Percentiles rank a stretch among this genome's conserved stretches.
Conservation (phyloP, 2,329 filamentous ascomycete genomes). For the Reticulascus tulasneorum region DNA sequence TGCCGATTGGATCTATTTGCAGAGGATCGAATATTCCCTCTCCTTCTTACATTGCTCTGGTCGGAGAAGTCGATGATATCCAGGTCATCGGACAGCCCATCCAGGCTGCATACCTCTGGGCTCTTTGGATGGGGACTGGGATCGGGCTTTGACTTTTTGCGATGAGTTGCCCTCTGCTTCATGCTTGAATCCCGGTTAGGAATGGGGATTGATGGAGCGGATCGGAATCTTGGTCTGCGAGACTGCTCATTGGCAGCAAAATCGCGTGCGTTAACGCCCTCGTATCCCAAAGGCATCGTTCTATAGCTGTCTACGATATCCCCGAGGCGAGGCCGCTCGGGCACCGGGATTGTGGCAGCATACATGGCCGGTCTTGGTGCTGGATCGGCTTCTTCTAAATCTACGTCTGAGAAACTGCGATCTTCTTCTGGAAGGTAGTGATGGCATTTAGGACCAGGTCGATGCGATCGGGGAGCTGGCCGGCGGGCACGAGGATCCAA, state of each 20-base stretch:
- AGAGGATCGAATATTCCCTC: slow-evolving; percentile 12
- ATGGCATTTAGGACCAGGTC: too few species aligned
- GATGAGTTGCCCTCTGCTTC: slow-evolving; percentile 1
- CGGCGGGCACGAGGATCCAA: too few species aligned
- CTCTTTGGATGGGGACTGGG: slow-evolving; percentile 4
- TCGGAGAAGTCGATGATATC: slow-evolving; percentile 11
- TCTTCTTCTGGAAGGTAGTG: not conserved
- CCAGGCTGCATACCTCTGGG: slow-evolving; percentile 8
- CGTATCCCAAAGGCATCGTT: slow-evolving; percentile 12
- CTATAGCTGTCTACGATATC: slow-evolving; percentile 21
- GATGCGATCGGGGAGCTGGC: too few species aligned
- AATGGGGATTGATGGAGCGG: not conserved
- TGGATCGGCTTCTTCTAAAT: slow-evolving; percentile 1
- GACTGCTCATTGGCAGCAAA: too few species aligned
- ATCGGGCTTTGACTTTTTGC: not conserved
- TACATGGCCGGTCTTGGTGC: slow-evolving; percentile 11
- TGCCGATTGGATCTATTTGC: slow-evolving; percentile 4
- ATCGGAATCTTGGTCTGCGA: too few species aligned
- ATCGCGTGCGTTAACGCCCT: slow-evolving; percentile 5
- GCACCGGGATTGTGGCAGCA: slow-evolving; percentile 20
- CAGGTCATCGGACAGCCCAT: slow-evolving; percentile 8
- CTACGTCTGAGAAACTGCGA: slow-evolving; percentile 5
- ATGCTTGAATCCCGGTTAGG: slow-evolving; percentile 12
- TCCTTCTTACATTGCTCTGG: slow-evolving; percentile 13
- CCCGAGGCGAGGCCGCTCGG: slow-evolving; percentile 19